A percentile compares a stretch with the other conserved stretches of the same genome.
Conservation (phyloP, 768 basidiomycete species). For the Dioszegia crocea region DNA sequence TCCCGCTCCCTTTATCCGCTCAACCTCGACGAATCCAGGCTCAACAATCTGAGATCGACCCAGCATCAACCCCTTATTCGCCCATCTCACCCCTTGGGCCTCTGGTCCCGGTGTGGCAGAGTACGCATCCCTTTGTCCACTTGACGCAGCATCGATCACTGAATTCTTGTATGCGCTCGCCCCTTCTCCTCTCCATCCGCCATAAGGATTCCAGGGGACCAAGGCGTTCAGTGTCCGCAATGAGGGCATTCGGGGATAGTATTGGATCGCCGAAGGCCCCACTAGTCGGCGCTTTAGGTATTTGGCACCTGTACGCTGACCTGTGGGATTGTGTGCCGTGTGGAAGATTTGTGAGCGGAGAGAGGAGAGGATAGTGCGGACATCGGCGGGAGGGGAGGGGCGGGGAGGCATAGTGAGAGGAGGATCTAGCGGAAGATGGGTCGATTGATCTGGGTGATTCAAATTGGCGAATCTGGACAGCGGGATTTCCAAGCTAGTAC, state of each 20-base stretch:
- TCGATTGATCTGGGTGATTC: neutral
- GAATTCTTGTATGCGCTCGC: neutral
- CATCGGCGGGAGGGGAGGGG: slow-evolving; percentile 5
- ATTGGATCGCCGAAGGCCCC: slow-evolving; percentile 78
- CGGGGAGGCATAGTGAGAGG: slow-evolving; percentile 1
- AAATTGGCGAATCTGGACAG: no score
- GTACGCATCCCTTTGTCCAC: neutral
- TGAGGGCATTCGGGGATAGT: slow-evolving; percentile 49
- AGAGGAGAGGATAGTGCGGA: slow-evolving; percentile 31
- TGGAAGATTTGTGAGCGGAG: slow-evolving; percentile 62
- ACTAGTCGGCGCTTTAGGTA: slow-evolving; percentile 76
- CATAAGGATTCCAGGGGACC: slow-evolving; percentile 4
- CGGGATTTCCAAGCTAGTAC: no score
- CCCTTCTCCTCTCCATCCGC: slow-evolving; percentile 3
- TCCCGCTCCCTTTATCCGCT: slow-evolving; percentile 23
- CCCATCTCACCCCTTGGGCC: slow-evolving; percentile 12
- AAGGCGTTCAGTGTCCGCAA: slow-evolving; percentile 7
- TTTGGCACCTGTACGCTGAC: slow-evolving; percentile 80
- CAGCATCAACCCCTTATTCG: slow-evolving; percentile 1
- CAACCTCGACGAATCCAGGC: slow-evolving; percentile 25
- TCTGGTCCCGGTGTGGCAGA: neutral
- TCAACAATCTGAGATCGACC: slow-evolving; percentile 8
- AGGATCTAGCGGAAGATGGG: neutral
- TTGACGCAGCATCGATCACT: neutral
- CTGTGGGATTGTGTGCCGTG: slow-evolving; percentile 80